phyloP scores from a whole-genome alignment of 1,139 yeast genomes.

The Spathaspora sp. region DNA sequence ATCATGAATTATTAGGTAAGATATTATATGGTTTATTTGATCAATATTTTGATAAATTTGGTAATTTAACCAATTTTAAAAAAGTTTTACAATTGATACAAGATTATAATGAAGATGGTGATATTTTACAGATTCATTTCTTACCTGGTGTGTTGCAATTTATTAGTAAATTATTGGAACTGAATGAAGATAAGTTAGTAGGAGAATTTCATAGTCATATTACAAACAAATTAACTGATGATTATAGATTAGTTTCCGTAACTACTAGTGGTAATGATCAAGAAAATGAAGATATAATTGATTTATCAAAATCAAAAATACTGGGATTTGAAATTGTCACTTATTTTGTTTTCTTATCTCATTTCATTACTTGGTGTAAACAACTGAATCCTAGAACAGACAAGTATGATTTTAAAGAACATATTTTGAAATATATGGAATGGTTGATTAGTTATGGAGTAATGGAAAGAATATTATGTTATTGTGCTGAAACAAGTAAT shows the following conservation, averaged over 20 bases:
- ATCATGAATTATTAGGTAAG: slow-evolving; percentile 74
- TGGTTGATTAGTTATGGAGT: slow-evolving; percentile 60
- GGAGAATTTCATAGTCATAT: slow-evolving; percentile 28
- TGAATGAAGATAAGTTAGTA: slow-evolving; percentile 22
- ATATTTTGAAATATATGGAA: slow-evolving; percentile 39
- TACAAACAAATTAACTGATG: slow-evolving; percentile 19
- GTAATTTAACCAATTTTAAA: slow-evolving; percentile 33
- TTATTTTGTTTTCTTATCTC: slow-evolving; percentile 58
- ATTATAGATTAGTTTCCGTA: slow-evolving; percentile 17
- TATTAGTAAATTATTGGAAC: slow-evolving; percentile 28
- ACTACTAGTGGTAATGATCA: background rate
- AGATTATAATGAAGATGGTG: slow-evolving; percentile 53
- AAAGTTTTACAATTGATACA: slow-evolving; percentile 30
- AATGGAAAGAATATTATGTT: slow-evolving; percentile 70
- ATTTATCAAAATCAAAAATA: slow-evolving; percentile 50
- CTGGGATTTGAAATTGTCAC: slow-evolving; percentile 51
- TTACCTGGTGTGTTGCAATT: slow-evolving; percentile 60
- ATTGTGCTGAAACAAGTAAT: slow-evolving; percentile 65
- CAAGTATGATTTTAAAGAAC: slow-evolving; percentile 50
- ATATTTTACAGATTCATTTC: slow-evolving; percentile 60
- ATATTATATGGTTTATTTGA: slow-evolving; percentile 53
- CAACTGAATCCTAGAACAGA: slow-evolving; percentile 44
- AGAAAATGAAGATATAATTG: slow-evolving; percentile 30
- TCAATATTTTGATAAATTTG: slow-evolving; percentile 32
- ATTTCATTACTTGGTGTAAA: slow-evolving; percentile 73